Conservation (phyloP, 2,329 filamentous ascomycete genomes). For the Aspergillus brasiliensis region DNA sequence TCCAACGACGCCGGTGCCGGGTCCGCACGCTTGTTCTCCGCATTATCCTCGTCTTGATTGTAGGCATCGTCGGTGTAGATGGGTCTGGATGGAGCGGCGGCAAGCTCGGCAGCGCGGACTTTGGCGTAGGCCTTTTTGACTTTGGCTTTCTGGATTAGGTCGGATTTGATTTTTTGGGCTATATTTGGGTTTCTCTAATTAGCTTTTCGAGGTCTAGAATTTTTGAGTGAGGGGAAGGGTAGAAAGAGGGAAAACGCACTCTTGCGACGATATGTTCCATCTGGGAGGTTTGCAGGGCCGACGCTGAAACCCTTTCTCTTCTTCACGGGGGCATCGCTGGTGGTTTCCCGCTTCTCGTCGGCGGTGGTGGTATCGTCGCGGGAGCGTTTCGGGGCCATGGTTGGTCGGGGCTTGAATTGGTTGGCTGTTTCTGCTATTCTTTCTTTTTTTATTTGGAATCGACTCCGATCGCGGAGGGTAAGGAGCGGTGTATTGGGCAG, state of each 20-base stretch:
- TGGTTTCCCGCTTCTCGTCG: conserved; percentile 49
- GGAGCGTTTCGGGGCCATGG: conserved; percentile 64
- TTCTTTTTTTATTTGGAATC: neutral
- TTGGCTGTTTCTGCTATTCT: neutral
- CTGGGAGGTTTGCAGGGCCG: conserved; percentile 85
- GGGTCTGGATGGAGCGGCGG: conserved; percentile 35
- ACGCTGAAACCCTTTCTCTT: conserved; percentile 77
- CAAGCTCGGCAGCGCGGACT: conserved; percentile 66
- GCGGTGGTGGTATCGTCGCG: conserved; percentile 45
- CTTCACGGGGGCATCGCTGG: conserved; percentile 42
- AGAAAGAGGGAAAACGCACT: conserved; percentile 41
- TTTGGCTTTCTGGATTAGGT: conserved; percentile 89
- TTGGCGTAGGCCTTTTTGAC: conserved; percentile 91
- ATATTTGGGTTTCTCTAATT: neutral
- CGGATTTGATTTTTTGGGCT: conserved; percentile 88
- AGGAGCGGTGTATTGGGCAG: conserved; percentile 13
- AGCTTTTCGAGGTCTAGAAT: too few relatives aligned
- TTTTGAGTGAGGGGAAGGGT: too few relatives aligned
- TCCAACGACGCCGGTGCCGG: conserved; percentile 48
- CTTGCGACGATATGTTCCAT: conserved; percentile 85
- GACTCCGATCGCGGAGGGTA: neutral
- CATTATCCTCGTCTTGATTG: conserved; percentile 14
- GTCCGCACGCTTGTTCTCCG: neutral
- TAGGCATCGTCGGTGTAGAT: conserved; percentile 32
- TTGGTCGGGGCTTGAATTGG: conserved; percentile 8